Base-by-base conservation (phyloP, 805 yeast genomes). In the Yarrowia bubula region DNA sequence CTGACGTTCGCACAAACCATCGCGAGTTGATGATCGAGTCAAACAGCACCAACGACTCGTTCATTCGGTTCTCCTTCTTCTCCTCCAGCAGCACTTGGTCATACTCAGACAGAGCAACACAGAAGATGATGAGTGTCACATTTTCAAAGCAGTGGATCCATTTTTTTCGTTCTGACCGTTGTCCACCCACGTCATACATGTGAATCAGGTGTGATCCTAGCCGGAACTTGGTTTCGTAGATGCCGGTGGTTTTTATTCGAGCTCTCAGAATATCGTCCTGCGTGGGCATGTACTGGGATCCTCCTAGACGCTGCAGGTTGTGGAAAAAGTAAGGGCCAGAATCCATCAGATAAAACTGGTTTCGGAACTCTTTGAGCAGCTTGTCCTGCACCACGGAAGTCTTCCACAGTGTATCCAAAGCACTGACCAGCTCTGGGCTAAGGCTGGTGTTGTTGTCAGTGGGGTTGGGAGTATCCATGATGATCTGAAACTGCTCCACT, bases 61-160 rank as follows among this genome's bases (percentile, higher is more conserved):
- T 90, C 72, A 90, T 79, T 71, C 96, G 80, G 73, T 89, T 90
- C 67, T 74, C 70, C n/a, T 81, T 79, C 42, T 84, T 81, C 67
- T 89, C 92, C 75, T 90, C 98, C 66, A 90, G 76, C 66, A 92
- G 77, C 3, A 84, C 87, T 76, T 92, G 97, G 74, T 92, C 97
- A 73, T 92, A 92, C 74, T 92, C 98, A 1, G 93, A 86, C 64
- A 92, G 76, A 0, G 98, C 92, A 22, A 92, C 97, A 75, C 97
- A 92, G 74, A 92, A 92, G 67, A 92, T 90, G 60, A 92, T 88
- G 53, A 89, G 80, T 0, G 97, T 89, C 38, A 92, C 97, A 70
- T 92, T 91, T 75, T 92, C 97, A 71, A 95, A 95, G 73, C 97
- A 90, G 76, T 95, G 96, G 68, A 95, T 92, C 99, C 99, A 95